Evolutionary conservation across 306 rosid genomes (phyloP).

Genomic region (Cucumis hystrix): DNA sequence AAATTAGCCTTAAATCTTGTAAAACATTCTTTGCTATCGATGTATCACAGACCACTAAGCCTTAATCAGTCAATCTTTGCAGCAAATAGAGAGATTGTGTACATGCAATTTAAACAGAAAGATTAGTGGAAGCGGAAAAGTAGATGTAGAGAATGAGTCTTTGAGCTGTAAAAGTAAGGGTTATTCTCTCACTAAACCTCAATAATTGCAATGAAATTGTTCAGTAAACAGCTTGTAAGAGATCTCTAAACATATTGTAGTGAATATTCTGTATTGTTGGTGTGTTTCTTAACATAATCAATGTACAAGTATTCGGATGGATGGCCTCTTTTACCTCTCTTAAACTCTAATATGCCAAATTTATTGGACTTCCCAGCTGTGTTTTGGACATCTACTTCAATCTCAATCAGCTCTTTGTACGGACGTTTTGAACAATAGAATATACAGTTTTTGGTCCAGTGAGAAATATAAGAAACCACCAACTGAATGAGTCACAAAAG

Average conservation of each 20-base stretch:
- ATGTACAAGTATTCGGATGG: slow-evolving; percentile 6
- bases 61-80: background rate
- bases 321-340: background rate
- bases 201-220: background rate
- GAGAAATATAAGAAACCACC: slow-evolving; percentile 93
- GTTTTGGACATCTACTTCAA: background rate
- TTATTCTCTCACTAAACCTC: slow-evolving; percentile 6
- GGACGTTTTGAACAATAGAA: slow-evolving; percentile 81
- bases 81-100: background rate
- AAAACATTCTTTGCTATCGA: background rate
- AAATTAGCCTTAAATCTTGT: background rate
- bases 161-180: background rate
- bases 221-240: background rate
- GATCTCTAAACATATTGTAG: background rate
- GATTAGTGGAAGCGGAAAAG: background rate
- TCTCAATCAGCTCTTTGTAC: slow-evolving; percentile 21
- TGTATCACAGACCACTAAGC: background rate
- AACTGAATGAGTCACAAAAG: slow-evolving; percentile 88
- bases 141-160: background rate
- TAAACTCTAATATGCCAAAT: background rate
- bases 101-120: background rate
- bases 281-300: background rate
- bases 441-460: slow-evolving; percentile 74
- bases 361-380: slow-evolving; percentile 8
- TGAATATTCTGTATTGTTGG: background rate